A percentile compares a stretch with the other conserved stretches of the same genome.
phyloP scores from a whole-genome alignment of 2,329 filamentous ascomycete species.

The Beauveria asiatica region DNA sequence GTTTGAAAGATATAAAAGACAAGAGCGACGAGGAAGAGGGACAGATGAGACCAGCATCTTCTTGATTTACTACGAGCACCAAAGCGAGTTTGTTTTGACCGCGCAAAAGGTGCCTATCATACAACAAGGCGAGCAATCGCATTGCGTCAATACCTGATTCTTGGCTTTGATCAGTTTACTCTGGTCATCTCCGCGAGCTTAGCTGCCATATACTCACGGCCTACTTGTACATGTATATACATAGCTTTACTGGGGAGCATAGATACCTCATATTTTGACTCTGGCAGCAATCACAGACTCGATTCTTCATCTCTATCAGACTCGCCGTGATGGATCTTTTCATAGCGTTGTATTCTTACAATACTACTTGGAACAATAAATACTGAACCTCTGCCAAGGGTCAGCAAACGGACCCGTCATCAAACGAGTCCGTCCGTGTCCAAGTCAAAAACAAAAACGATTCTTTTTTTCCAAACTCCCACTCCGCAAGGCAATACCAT shows the following conservation, averaged over 20 bases:
- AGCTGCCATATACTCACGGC: neutral
- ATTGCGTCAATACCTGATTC: constrained; percentile 1
- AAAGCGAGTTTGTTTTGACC: neutral
- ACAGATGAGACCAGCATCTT: neutral
- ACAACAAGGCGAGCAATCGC: neutral
- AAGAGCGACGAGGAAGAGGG: neutral
- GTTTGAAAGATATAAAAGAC: neutral
- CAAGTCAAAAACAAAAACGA: neutral
- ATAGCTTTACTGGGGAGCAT: neutral
- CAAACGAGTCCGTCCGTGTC: neutral
- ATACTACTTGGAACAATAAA: neutral
- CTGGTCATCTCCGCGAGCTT: neutral
- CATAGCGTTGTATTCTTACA: neutral
- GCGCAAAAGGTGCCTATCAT: neutral
- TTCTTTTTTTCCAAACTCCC: constrained; percentile 5
- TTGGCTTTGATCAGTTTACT: neutral
- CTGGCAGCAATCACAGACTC: neutral
- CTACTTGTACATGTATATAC: neutral
- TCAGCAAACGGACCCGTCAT: neutral
- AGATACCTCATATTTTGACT: neutral
- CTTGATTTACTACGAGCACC: neutral
- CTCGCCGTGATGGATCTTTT: too few species aligned
- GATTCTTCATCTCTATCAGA: neutral
- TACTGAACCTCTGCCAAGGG: neutral
- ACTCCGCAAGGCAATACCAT: neutral